Evolutionary conservation across 257 asterid species (phyloP).

Genomic region (Solanum pinnatisectum): DNA sequence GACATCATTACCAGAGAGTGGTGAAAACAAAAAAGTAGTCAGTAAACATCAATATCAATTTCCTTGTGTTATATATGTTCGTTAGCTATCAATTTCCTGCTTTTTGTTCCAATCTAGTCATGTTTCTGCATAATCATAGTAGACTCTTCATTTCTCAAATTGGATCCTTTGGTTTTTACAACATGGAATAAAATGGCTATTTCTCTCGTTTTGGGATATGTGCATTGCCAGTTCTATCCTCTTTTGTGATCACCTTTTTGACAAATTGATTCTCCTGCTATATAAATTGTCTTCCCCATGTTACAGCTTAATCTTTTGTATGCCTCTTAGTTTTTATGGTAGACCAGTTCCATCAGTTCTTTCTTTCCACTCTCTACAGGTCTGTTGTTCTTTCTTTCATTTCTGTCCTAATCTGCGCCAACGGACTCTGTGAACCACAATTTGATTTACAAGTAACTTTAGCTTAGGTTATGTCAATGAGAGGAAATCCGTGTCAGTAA

Average conservation of each 20-base stretch:
- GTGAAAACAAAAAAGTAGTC: slow-evolving; percentile 2
- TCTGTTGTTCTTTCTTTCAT: background rate
- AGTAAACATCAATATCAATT: background rate
- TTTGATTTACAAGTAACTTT: background rate
- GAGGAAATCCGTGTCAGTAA: background rate
- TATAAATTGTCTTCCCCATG: background rate
- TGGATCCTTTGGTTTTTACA: background rate
- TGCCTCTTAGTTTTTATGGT: background rate
- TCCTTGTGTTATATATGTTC: background rate
- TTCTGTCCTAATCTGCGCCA: background rate
- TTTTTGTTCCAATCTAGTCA: background rate
- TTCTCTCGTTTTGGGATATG: background rate
- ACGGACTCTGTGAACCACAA: background rate
- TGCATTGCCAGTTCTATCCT: background rate
- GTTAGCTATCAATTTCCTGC: background rate
- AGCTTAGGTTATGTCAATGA: background rate
- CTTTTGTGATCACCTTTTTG: background rate
- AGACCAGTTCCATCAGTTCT: background rate
- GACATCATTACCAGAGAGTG: background rate
- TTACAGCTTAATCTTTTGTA: background rate
- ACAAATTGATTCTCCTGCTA: background rate
- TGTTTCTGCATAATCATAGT: background rate
- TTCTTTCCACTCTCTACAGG: background rate
- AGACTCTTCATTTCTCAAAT: background rate
- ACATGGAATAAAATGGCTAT: background rate